Evolutionary conservation across 805 yeast genomes (phyloP).

Genomic region (Starmerella floricola): DNA sequence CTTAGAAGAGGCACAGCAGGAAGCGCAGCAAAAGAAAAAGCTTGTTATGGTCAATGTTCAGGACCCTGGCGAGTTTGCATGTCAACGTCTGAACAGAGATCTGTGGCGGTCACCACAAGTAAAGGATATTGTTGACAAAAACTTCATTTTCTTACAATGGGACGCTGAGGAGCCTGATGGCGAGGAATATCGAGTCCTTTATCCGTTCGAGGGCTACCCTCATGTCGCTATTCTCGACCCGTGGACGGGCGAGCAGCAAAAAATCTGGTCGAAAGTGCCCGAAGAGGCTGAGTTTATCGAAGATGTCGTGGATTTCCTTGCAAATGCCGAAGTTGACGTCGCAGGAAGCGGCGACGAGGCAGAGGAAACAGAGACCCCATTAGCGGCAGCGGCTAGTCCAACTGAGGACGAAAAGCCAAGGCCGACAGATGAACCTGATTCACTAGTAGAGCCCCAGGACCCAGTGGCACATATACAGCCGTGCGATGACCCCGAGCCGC

Average conservation of each 20-base stretch:
- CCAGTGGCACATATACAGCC: conserved; percentile 41
- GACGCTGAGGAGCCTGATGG: conserved; percentile 70
- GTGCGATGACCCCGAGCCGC: conserved; percentile 50
- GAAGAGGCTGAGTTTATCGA: conserved; percentile 46
- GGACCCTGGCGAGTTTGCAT: conserved; percentile 69
- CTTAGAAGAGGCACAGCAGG: conserved; percentile 59
- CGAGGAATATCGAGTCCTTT: conserved; percentile 54
- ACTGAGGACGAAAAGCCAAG: not conserved
- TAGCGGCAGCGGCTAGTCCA: not conserved
- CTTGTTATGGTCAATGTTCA: conserved; percentile 88
- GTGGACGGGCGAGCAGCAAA: conserved; percentile 82
- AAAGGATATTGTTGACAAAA: conserved; percentile 48
- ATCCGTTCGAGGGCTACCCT: conserved; percentile 58
- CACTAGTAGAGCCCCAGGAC: conserved; percentile 3
- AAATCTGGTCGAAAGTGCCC: conserved; percentile 63
- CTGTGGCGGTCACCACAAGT: conserved; percentile 68
- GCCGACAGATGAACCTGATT: not conserved
- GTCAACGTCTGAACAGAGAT: conserved; percentile 86
- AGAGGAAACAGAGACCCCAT: not conserved
- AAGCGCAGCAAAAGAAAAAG: conserved; percentile 51
- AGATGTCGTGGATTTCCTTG: conserved; percentile 58
- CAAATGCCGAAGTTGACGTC: not conserved
- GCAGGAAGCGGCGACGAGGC: not conserved
- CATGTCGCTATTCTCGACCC: conserved; percentile 91
- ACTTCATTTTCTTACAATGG: conserved; percentile 78